Evolutionary conservation across 768 basidiomycete genomes (phyloP).

Genomic region (Mrakia hoshinonis): DNA sequence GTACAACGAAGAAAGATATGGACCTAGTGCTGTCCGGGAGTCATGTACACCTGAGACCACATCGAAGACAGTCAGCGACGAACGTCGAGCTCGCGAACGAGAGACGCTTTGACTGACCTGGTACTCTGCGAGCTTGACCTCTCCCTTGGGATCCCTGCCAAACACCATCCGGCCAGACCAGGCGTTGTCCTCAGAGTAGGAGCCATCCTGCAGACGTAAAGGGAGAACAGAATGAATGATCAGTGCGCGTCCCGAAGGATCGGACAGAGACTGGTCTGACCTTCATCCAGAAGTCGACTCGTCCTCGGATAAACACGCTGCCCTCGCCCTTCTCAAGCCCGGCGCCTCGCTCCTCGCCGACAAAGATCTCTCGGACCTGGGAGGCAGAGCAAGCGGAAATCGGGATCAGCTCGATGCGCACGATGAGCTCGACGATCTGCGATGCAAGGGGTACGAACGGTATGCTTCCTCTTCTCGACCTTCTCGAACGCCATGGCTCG

Average conservation of each 20-base stretch:
- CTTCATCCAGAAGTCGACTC: conserved; percentile 14
- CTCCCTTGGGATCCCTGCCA: conserved; percentile 1
- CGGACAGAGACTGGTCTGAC: too few relatives aligned
- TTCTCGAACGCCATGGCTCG: conserved; percentile 11
- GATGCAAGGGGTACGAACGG: neutral
- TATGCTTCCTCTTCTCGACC: conserved; percentile 18
- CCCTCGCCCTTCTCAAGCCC: conserved; percentile 13
- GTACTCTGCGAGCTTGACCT: conserved; percentile 15
- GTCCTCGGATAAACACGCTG: conserved; percentile 2
- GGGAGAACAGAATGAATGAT: neutral
- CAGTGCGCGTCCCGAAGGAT: too few relatives aligned
- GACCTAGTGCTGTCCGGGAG: neutral
- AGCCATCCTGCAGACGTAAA: neutral
- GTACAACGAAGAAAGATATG: neutral
- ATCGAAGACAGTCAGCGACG: neutral
- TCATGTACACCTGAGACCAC: neutral
- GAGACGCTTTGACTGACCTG: conserved; percentile 7
- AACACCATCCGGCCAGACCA: conserved; percentile 13
- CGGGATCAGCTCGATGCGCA: neutral
- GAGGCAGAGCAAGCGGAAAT: neutral
- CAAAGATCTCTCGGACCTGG: conserved; percentile 11
- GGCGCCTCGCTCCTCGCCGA: conserved; percentile 12
- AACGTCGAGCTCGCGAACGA: too few relatives aligned
- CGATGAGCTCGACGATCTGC: neutral
- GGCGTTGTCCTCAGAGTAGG: conserved; percentile 13